Evolutionary conservation across 768 basidiomycete species (phyloP).

Genomic region (Termitomyces sp.): DNA sequence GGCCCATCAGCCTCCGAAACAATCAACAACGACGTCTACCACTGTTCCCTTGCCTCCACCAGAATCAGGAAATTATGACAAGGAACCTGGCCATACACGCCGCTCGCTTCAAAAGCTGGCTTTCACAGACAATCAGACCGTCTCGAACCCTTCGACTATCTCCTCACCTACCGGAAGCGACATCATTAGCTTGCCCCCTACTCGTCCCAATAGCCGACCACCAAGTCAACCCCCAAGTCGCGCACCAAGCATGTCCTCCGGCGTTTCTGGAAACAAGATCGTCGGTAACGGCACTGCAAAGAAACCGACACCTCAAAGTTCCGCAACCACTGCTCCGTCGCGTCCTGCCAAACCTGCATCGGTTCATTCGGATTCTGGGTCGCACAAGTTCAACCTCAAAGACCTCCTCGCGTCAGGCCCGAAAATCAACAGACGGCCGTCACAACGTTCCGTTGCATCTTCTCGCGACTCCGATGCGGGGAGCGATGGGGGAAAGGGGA

Average conservation of each 20-base stretch:
- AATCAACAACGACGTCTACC: not conserved
- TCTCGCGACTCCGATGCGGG: slow-evolving; percentile 60
- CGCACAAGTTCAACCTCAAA: slow-evolving; percentile 80
- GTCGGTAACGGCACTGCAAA: slow-evolving; percentile 13
- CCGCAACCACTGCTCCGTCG: slow-evolving; percentile 12
- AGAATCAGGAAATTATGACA: slow-evolving; percentile 42
- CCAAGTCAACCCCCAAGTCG: slow-evolving; percentile 52
- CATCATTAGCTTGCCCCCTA: slow-evolving; percentile 60
- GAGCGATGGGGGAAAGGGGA: slow-evolving; percentile 21
- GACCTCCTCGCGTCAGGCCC: slow-evolving; percentile 71
- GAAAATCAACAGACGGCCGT: slow-evolving; percentile 67
- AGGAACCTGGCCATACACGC: slow-evolving; percentile 49
- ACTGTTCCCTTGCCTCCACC: slow-evolving; percentile 50
- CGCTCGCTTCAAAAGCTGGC: slow-evolving; percentile 39
- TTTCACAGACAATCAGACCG: slow-evolving; percentile 25
- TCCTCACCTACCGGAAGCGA: slow-evolving; percentile 54
- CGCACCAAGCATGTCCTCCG: slow-evolving; percentile 46
- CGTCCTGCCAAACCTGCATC: slow-evolving; percentile 34
- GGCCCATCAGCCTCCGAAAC: slow-evolving; percentile 7
- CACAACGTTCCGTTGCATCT: slow-evolving; percentile 65
- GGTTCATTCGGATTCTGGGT: slow-evolving; percentile 52
- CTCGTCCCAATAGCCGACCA: slow-evolving; percentile 44
- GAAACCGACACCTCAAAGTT: slow-evolving; percentile 19
- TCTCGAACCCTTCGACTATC: slow-evolving; percentile 30
- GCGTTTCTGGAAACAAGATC: slow-evolving; percentile 35